phyloP scores from a whole-genome alignment of 2,329 filamentous ascomycete genomes.

The Fusarium oligoseptatum region DNA sequence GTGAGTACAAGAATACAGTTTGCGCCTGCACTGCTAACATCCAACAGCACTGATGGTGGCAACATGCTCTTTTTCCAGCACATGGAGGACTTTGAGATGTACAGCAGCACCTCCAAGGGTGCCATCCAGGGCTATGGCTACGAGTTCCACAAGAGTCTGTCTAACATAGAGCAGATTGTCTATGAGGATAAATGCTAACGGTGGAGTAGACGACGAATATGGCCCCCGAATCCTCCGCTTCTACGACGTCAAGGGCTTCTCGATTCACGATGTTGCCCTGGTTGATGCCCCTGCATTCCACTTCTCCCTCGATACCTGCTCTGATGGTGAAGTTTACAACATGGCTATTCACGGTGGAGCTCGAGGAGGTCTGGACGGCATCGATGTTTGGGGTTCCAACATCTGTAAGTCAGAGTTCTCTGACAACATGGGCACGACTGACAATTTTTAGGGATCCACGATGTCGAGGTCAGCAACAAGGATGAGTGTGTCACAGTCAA shows the following conservation, averaged over 20 bases:
- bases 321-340: constrained; percentile 37
- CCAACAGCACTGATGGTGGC: constrained; percentile 15
- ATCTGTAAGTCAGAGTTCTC: constrained; percentile 4
- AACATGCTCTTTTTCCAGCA: constrained; percentile 42
- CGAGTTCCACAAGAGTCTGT: constrained; percentile 29
- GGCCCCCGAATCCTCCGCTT: constrained; percentile 38
- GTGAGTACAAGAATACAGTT: not conserved
- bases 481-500: constrained; percentile 42
- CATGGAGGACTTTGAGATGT: constrained; percentile 37
- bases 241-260: constrained; percentile 34
- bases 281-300: constrained; percentile 36
- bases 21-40: not conserved
- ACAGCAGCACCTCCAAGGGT: constrained; percentile 39
- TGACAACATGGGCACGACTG: accelerated
- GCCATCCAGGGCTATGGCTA: constrained; percentile 38
- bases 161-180: accelerated
- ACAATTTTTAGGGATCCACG: constrained; percentile 23
- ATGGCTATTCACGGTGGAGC: constrained; percentile 37
- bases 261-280: constrained; percentile 35
- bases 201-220: constrained; percentile 29
- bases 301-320: constrained; percentile 36
- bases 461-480: constrained; percentile 42
- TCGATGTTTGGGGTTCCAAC: constrained; percentile 38
- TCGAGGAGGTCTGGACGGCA: constrained; percentile 32
- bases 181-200: too few relatives aligned